Conservation (phyloP, 768 basidiomycete species). For the Russula compacta region DNA sequence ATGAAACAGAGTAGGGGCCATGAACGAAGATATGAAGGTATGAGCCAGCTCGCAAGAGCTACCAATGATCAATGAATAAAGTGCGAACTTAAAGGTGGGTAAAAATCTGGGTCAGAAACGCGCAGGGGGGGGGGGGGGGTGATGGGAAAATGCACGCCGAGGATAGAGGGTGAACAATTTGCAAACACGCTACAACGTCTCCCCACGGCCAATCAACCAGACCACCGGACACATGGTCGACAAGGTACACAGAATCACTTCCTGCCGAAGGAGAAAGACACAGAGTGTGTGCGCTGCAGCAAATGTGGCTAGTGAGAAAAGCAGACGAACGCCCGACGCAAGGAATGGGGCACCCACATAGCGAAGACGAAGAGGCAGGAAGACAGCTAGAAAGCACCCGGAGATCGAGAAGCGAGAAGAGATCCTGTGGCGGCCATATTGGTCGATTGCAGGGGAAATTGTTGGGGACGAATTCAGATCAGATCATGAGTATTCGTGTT, state of each 20-base stretch:
- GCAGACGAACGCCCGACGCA: neutral
- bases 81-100: no score
- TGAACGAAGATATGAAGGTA: no score
- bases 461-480: neutral
- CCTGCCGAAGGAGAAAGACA: neutral
- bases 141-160: neutral
- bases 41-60: no score
- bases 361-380: neutral
- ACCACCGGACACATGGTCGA: neutral
- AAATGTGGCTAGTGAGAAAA: neutral
- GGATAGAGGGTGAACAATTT: neutral
- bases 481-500: neutral
- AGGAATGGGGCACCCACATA: neutral
- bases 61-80: no score
- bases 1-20: no score
- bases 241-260: no score
- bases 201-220: neutral
- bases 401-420: neutral
- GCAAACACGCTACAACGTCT: neutral
- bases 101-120: neutral
- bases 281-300: neutral
- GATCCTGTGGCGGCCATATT: no score
- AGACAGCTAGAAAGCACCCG: neutral
- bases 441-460: neutral
- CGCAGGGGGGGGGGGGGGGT: neutral